Conservation (phyloP, 257 asterid species). For the Nicotiana tabacum region DNA sequence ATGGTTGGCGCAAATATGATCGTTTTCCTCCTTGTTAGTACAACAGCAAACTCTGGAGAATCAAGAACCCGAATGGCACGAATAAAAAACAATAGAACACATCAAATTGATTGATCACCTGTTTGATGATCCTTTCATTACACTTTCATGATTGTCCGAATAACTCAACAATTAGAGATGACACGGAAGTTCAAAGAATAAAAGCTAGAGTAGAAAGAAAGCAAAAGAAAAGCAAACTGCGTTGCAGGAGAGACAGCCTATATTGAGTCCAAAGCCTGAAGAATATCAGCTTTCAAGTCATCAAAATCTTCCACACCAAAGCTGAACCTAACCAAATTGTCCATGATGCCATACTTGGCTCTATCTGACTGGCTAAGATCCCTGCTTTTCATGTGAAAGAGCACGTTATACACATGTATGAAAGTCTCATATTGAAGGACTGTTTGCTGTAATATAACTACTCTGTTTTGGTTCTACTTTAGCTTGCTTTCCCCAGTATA, state of each 20-base stretch:
- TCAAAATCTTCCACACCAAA: slow-evolving; percentile 85
- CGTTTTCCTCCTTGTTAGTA: too few relatives aligned
- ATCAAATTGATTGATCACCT: neutral
- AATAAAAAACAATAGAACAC: neutral
- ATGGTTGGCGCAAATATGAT: too few relatives aligned
- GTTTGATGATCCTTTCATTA: neutral
- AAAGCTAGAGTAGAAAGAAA: neutral
- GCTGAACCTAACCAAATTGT: slow-evolving; percentile 93
- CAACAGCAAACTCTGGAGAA: neutral
- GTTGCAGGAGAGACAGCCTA: slow-evolving; percentile 17
- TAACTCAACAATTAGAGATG: neutral
- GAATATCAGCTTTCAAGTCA: slow-evolving; percentile 75
- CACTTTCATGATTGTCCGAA: neutral
- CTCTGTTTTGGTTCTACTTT: neutral
- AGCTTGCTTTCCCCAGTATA: neutral
- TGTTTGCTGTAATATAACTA: too few relatives aligned
- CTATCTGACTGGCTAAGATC: slow-evolving; percentile 76
- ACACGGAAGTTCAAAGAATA: neutral
- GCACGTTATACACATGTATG: neutral
- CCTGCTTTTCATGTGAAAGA: slow-evolving; percentile 38
- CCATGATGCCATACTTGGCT: slow-evolving; percentile 79
- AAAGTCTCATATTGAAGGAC: neutral
- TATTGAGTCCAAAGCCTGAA: slow-evolving; percentile 78
- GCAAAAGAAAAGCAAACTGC: neutral
- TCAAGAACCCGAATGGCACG: neutral